Base-by-base conservation (phyloP, 2,329 filamentous ascomycete species). In the Colletotrichum sojae region DNA sequence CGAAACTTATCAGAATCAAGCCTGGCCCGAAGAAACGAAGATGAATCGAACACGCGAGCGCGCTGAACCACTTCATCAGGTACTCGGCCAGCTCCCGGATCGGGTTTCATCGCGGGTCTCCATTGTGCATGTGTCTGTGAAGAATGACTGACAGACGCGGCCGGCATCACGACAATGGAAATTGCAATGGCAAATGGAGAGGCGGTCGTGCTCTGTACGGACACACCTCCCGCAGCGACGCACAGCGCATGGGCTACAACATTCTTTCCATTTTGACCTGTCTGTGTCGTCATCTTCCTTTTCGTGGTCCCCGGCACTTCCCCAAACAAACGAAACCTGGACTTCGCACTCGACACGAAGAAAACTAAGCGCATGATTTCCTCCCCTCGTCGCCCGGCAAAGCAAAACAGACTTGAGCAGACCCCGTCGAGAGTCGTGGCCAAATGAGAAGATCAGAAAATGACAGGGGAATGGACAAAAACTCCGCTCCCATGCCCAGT, bases 401-500 rank as follows among this genome's bases (percentile, higher is more conserved):
- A 52, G 13, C 45, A 60, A 27, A 60, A 55, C 61, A 69, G 62
- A 45, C 61, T 16, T 22, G 18, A 40, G 16, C 25, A 53, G 20
- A 22, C 31, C 31, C 49, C 16, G 9, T 46, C n/a, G 20, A 55
- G 56, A 52, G 56, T n/a, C 45, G 25, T 39, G 45, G 62, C 18
- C 55, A 25, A 60, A 55, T 36, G 18, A 56, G 40, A 51, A 46
- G 16, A 43, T 48, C 27, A 66, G 40, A 49, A 57, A 20, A 16
- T 15, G 48, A 27, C 36, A 36, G 55, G 18, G 55, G 25, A 39
- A 39, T 45, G 36, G 52, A 25, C n/a, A 57, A 49, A 22, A 67
- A 69, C 67, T 60, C 67, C 55, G 63, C 52, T 45, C 25, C 67
- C 63, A 69, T 69, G 68, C 64, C 53, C 63, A 54, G 57, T 53